Conservation (phyloP, 345 rosid species). For the Eucalyptus viminalis region DNA sequence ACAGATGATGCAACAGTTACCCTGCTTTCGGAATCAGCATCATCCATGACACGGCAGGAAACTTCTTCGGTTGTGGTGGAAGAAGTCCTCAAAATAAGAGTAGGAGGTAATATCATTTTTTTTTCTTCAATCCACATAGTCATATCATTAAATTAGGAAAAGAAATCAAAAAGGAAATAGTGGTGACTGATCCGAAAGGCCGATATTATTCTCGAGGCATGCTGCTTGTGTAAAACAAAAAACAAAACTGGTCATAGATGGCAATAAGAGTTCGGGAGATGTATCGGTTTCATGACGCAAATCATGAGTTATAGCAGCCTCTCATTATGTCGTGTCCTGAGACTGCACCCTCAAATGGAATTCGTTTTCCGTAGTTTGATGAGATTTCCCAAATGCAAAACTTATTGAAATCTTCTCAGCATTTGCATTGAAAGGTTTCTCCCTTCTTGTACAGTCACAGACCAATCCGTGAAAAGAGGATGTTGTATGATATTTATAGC, state of each 20-base stretch:
- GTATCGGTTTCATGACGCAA: neutral
- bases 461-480: neutral
- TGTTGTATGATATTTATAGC: neutral
- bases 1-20: constrained; percentile 36
- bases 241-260: neutral
- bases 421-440: neutral
- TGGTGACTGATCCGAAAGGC: neutral
- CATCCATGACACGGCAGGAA: neutral
- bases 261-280: neutral
- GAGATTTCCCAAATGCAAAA: neutral
- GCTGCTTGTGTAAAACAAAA: neutral
- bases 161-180: neutral
- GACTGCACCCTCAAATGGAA: neutral
- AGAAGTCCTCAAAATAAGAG: constrained; percentile 7
- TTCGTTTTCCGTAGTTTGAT: neutral
- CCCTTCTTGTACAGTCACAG: neutral
- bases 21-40: constrained; percentile 18
- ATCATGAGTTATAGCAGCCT: neutral
- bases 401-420: neutral
- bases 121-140: neutral
- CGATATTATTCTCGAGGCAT: neutral
- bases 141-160: neutral
- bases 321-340: neutral
- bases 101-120: neutral
- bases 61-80: neutral